Conservation (phyloP, 345 rosid genomes). For the Hypericum perforatum region DNA sequence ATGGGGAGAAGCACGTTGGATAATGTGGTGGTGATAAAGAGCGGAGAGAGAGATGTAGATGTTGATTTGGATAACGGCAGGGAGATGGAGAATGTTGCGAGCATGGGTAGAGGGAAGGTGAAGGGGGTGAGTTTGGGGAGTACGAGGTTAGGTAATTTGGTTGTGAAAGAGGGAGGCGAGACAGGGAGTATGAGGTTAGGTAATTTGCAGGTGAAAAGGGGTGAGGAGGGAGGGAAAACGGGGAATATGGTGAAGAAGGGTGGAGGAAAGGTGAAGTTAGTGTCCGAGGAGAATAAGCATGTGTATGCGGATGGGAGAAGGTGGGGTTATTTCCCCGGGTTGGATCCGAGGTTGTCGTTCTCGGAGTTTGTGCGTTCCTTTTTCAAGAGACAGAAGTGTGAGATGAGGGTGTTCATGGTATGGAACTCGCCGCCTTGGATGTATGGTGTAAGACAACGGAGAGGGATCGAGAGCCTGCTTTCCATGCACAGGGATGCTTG, state of each 20-base stretch:
- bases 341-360: constrained; percentile 58
- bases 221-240: no score
- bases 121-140: constrained; percentile 12
- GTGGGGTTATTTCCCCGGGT: constrained; percentile 91
- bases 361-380: constrained; percentile 58
- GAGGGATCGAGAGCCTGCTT: constrained; percentile 87
- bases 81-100: no score
- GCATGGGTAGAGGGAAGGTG: constrained; percentile 34
- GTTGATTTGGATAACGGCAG: background rate
- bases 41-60: background rate
- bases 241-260: no score
- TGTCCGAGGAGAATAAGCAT: constrained; percentile 40
- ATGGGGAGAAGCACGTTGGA: no score
- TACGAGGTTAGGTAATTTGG: no score
- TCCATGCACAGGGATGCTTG: constrained; percentile 70
- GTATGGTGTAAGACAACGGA: constrained; percentile 77
- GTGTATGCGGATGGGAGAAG: constrained; percentile 76
- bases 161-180: no score
- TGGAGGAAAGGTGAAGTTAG: background rate
- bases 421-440: constrained; percentile 98
- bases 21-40: background rate
- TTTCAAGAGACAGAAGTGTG: constrained; percentile 48
- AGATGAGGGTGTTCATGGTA: constrained; percentile 69
- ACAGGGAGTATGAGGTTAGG: no score
- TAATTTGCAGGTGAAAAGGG: background rate